phyloP scores from a whole-genome alignment of 345 rosid species.

The Euphorbia lathyris region DNA sequence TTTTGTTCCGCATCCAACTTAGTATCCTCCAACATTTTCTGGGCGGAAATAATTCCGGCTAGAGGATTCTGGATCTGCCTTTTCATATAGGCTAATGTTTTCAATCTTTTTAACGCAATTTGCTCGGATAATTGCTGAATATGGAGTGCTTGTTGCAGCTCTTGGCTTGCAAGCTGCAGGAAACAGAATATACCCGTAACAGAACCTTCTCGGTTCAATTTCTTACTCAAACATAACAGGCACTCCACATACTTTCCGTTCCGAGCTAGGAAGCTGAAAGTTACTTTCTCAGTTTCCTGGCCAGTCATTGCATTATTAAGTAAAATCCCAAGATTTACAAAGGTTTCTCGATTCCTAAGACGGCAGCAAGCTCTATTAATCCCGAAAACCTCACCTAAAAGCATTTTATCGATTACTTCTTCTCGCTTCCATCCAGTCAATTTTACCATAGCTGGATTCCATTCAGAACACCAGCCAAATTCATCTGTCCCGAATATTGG shows the following conservation, averaged over 20 bases:
- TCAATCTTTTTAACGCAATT: slow-evolving; percentile 70
- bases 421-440: slow-evolving; percentile 81
- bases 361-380: slow-evolving; percentile 63
- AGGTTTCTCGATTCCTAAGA: slow-evolving; percentile 81
- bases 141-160: slow-evolving; percentile 89
- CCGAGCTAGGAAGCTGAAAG: slow-evolving; percentile 73
- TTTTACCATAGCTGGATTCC: slow-evolving; percentile 90
- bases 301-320: slow-evolving; percentile 72
- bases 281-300: slow-evolving; percentile 69
- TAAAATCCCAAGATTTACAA: slow-evolving; percentile 66
- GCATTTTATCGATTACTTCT: slow-evolving; percentile 81
- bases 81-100: slow-evolving; percentile 71
- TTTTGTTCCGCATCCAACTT: slow-evolving; percentile 70
- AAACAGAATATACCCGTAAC: slow-evolving; percentile 87
- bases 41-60: slow-evolving; percentile 66
- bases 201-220: slow-evolving; percentile 66
- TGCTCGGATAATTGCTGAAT: slow-evolving; percentile 79
- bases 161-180: slow-evolving; percentile 90
- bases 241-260: slow-evolving; percentile 74
- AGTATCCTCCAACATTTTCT: slow-evolving; percentile 72
- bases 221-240: slow-evolving; percentile 78
- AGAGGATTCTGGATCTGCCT: slow-evolving; percentile 81
- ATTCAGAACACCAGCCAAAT: slow-evolving; percentile 97
- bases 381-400: slow-evolving; percentile 87
- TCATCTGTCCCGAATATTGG: slow-evolving; percentile 89